A percentile compares a stretch with the other conserved stretches of the same genome.
phyloP scores from a whole-genome alignment of 140 eudicot genomes.

The Senecio squalidus region DNA sequence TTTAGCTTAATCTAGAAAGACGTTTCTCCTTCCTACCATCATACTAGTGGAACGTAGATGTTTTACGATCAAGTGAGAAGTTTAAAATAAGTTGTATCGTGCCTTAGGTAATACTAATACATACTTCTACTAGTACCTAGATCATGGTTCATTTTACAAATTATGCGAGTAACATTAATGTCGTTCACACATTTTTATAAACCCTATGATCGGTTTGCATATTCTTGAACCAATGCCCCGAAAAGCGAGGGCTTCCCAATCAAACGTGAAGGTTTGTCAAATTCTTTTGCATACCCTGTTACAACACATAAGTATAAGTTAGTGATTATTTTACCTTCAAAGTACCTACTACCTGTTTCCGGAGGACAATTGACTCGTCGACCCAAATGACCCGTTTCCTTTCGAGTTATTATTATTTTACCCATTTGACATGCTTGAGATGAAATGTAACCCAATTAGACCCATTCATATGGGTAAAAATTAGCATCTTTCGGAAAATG shows the following conservation, averaged over 20 bases:
- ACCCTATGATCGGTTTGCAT: conserved; percentile 61
- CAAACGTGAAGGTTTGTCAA: conserved; percentile 55
- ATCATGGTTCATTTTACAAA: background rate
- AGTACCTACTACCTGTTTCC: background rate
- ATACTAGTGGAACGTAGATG: conserved; percentile 2
- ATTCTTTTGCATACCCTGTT: conserved; percentile 62
- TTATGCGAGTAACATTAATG: conserved; percentile 2
- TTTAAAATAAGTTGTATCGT: conserved; percentile 16
- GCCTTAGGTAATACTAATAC: conserved; percentile 2
- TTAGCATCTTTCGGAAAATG: background rate
- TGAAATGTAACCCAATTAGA: too few species aligned
- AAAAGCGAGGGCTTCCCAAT: conserved; percentile 68
- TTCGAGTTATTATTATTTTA: too few species aligned
- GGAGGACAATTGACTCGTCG: too few species aligned
- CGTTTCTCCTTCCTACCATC: background rate
- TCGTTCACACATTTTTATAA: conserved; percentile 13
- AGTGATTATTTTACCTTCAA: background rate
- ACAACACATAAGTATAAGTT: conserved; percentile 8
- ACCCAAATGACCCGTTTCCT: too few species aligned
- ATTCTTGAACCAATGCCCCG: conserved; percentile 73
- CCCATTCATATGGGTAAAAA: too few species aligned
- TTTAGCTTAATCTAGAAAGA: conserved; percentile 17
- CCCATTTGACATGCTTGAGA: too few species aligned
- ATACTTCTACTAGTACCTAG: conserved; percentile 9
- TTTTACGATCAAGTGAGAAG: conserved; percentile 16